phyloP scores from a whole-genome alignment of 345 rosid species.

The Pistacia integerrima region DNA sequence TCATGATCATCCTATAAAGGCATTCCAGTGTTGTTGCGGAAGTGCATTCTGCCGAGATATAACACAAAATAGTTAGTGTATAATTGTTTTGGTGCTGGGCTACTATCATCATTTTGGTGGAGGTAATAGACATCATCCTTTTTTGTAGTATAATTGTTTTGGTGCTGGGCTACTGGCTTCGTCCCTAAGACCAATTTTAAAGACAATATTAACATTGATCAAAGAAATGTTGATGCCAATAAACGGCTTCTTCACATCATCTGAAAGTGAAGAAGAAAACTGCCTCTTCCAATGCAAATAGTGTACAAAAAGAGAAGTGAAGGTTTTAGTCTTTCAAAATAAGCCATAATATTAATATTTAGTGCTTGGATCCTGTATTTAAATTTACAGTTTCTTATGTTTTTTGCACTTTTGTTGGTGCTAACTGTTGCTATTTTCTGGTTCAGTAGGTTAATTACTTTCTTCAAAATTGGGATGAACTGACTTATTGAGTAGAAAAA shows the following conservation, averaged over 20 bases:
- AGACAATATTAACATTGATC: background rate
- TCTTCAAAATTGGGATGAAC: background rate
- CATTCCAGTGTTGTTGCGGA: constrained; percentile 73
- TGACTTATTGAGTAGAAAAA: background rate
- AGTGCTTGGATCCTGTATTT: background rate
- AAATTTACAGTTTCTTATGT: background rate
- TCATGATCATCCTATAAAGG: constrained; percentile 68
- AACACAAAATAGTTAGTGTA: constrained; percentile 11
- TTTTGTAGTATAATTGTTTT: background rate
- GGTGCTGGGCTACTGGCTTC: background rate
- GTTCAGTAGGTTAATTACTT: background rate
- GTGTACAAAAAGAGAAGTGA: no score
- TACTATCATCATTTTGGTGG: background rate
- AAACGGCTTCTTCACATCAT: no score
- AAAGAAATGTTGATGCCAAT: no score
- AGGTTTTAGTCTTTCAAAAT: background rate
- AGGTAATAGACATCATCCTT: background rate
- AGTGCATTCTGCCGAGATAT: constrained; percentile 67
- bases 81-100: background rate
- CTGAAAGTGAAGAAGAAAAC: no score
- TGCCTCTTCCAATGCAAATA: no score
- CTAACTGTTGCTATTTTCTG: background rate
- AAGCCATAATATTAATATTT: background rate
- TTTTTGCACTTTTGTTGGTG: background rate
- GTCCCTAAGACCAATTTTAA: background rate